phyloP scores from a whole-genome alignment of 352 stramenopile genomes.

The Globisporangium orthogonon region DNA sequence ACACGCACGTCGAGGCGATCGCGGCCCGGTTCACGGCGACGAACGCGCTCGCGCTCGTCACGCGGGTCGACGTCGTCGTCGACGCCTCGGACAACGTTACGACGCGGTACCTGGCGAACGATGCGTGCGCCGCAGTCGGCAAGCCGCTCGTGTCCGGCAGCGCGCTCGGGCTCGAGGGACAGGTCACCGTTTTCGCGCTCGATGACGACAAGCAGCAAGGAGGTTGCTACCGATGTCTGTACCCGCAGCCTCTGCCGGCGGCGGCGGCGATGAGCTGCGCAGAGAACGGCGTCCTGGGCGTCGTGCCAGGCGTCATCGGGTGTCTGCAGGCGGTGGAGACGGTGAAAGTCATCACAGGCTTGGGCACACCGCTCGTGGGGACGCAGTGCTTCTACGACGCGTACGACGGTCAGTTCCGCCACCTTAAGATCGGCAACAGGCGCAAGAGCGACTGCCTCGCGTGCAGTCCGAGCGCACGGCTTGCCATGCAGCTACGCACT shows the following conservation, averaged over 20 bases:
- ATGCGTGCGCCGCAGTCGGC: constrained; percentile 82
- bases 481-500: not conserved
- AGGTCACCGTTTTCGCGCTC: constrained; percentile 95
- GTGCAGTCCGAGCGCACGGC: constrained; percentile 14
- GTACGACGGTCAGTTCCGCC: constrained; percentile 64
- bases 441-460: constrained; percentile 28
- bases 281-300: constrained; percentile 95
- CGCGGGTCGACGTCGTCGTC: constrained; percentile 88
- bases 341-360: constrained; percentile 86
- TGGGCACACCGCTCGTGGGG: constrained; percentile 51
- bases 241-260: constrained; percentile 73
- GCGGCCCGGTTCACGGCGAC: constrained; percentile 43
- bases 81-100: constrained; percentile 95
- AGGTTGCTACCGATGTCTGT: constrained; percentile 96
- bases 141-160: constrained; percentile 93
- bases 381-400: constrained; percentile 78
- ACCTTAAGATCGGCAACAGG: constrained; percentile 40
- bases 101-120: constrained; percentile 95
- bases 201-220: constrained; percentile 17
- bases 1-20: constrained; percentile 50
- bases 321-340: constrained; percentile 92
- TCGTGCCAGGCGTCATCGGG: constrained; percentile 92
- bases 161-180: constrained; percentile 94
- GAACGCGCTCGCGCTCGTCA: constrained; percentile 82
- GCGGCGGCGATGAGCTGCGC: constrained; percentile 77